phyloP scores from a whole-genome alignment of 805 yeast genomes.

The Cyberlindnera petersonii region DNA sequence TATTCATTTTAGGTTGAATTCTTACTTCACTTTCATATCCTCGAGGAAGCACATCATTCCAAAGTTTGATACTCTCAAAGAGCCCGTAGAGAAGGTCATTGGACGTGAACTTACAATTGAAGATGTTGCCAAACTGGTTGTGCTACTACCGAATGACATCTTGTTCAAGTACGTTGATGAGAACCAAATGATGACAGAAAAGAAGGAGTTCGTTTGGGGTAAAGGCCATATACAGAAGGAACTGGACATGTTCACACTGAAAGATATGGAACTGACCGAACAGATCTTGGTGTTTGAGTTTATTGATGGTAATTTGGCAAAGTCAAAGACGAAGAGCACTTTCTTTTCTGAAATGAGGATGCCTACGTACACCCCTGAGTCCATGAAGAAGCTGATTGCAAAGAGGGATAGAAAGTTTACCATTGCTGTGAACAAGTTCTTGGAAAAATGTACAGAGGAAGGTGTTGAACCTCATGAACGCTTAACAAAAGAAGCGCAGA shows the following conservation, averaged over 20 bases:
- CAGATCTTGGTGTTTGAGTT: conserved; percentile 74
- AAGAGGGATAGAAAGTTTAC: conserved; percentile 54
- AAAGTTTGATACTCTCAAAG: conserved; percentile 48
- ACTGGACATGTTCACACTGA: conserved; percentile 47
- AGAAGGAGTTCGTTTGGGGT: conserved; percentile 34
- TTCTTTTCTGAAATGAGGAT: conserved; percentile 43
- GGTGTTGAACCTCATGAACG: conserved; percentile 37
- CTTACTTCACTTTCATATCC: conserved; percentile 59
- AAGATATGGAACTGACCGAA: conserved; percentile 35
- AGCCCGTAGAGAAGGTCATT: conserved; percentile 48
- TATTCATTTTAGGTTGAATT: conserved; percentile 50
- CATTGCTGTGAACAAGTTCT: conserved; percentile 34
- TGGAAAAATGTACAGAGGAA: conserved; percentile 29
- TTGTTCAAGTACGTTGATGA: conserved; percentile 76
- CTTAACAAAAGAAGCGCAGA: conserved; percentile 35
- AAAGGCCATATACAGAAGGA: conserved; percentile 55
- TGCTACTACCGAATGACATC: conserved; percentile 64
- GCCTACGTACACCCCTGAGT: conserved; percentile 50
- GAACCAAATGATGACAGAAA: conserved; percentile 48
- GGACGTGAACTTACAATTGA: conserved; percentile 39
- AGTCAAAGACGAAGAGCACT: conserved; percentile 43
- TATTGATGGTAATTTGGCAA: conserved; percentile 57
- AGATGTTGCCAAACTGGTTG: conserved; percentile 63
- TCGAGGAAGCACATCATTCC: conserved; percentile 59
- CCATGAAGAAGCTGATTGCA: conserved; percentile 56